Evolutionary conservation across 2,329 filamentous ascomycete species (phyloP), one percentile per base, ranked within the genome.

Genomic region (Sporothrix luriei): DNA sequence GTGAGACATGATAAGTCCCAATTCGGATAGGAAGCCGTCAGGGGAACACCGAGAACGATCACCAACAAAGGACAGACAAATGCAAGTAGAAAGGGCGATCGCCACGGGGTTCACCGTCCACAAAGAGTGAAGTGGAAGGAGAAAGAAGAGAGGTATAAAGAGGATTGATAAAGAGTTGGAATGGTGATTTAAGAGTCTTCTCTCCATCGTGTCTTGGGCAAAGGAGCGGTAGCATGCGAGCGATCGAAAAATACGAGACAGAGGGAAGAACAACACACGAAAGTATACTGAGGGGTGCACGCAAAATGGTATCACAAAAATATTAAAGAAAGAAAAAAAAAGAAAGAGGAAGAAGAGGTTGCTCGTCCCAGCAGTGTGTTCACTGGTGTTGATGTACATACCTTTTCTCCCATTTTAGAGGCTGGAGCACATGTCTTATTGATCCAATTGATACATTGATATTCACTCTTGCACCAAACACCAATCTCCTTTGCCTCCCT

Each of bases 101-200:
- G 21, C 26, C 59, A 26, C 59, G 59, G 57, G 59, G 59, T 64
- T 64, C 59, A 64, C 59, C 59, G 59, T 49, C 59, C 59, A 64
- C 59, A 64, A 64, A 64, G 59, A 33, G 38, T 7, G 1, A 13
- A 49, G 7, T 29, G 24, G 49, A 64, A 43, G 40, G 51, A 3
- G 51, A 54, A 54, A 54, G 21, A 52, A 52, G 7, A 52, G 1
- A 52, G 26, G 48, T 46, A n/a, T 29, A 62, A 62, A 21, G 10
- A 26, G 59, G 14, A 2, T 48, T 21, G 7, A 24, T 11, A 43
- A 43, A 43, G 40, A 10, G 40, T 43, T 43, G 10, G 1, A 16
- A 43, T 43, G 4, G 40, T 43, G 2, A 43, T 3, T 21, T 61
- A 43, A 43, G 40, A 43, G 40, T n/a, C 38, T 49, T 49, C 24